Evolutionary conservation across 2,329 filamentous ascomycete genomes (phyloP).

Genomic region (Talaromyces sp.): DNA sequence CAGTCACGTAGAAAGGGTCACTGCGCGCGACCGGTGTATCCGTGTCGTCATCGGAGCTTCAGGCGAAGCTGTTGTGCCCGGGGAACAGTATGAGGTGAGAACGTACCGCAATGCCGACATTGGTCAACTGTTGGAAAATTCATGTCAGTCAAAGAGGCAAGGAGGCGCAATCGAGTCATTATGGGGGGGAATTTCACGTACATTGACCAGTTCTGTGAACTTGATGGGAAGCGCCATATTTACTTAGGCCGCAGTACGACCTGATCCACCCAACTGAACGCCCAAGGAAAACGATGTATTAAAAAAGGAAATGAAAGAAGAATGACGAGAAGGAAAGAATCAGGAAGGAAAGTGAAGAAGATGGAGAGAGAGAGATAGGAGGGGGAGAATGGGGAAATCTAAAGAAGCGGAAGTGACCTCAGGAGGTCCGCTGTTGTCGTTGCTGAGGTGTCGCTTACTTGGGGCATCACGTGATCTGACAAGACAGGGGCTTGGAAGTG

Average conservation of each 20-base stretch:
- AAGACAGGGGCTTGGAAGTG: conserved; percentile 4
- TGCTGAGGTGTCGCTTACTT: conserved; percentile 47
- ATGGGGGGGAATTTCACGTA: conserved; percentile 50
- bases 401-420: conserved; percentile 43
- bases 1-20: not conserved
- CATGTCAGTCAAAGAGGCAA: conserved; percentile 40
- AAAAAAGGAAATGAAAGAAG: conserved; percentile 25
- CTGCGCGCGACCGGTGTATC: conserved; percentile 20
- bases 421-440: conserved; percentile 42
- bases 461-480: conserved; percentile 36
- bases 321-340: conserved; percentile 11
- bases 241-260: conserved; percentile 47
- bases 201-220: conserved; percentile 88
- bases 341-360: conserved; percentile 3
- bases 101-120: conserved; percentile 58
- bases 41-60: conserved; percentile 21
- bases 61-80: conserved; percentile 13
- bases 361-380: conserved; percentile 20
- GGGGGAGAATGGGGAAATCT: conserved; percentile 27
- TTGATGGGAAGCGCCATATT: conserved; percentile 76
- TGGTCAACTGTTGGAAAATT: conserved; percentile 50
- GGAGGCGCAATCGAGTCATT: not conserved
- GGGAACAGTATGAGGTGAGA: conserved; percentile 20
- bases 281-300: conserved; percentile 36
- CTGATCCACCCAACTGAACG: conserved; percentile 46